Base-by-base conservation (phyloP, 2,329 filamentous ascomycete genomes). In the Diaporthe nobilis region DNA sequence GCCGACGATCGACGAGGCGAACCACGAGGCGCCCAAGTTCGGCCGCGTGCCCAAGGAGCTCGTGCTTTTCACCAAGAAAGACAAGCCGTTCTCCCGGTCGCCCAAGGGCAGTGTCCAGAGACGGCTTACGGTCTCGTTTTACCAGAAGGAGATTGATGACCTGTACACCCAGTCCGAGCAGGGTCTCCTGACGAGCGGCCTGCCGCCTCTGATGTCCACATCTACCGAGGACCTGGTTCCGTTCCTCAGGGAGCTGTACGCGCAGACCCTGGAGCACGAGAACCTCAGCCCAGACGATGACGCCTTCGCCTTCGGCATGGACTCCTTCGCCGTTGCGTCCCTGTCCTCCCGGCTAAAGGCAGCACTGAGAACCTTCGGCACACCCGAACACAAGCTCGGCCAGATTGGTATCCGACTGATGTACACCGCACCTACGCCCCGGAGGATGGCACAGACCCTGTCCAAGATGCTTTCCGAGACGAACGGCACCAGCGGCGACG, bases 41-140 rank as follows among this genome's bases (percentile, higher is more conserved):
- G 76, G 74, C 25, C 67, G 63, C 6, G 44, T 77, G 4, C 76
- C 75, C 37, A 70, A 75, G 44, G 72, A 77, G 55, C 75, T 77
- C 7, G 61, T 77, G 28, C 25, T 76, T 37, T 72, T 77, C 68
- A 42, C 76, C 10, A 65, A 39, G 25, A 70, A 57, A 22, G 72
- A 72, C 37, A 74, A 77, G 60, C 74, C 76, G 0, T 73, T 77
- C 57, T 53, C 51, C 15, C 71, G 65, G 17, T 61, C 74, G 3
- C 68, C 71, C 9, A 77, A 77, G 72, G 76, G 76, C 4, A 76
- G 63, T 8, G 22, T 77, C 6, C 74, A 75, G 53, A 60, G 75
- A 15, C 71, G 72, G 1, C 71, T 73, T 20, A 77, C 71, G 5
- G 28, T 77, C 2, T 44, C 72, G 0, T 39, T 17, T 5, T 77